Evolutionary conservation across 208 protist species (phyloP).

Genomic region (Naegleria fowleri): DNA sequence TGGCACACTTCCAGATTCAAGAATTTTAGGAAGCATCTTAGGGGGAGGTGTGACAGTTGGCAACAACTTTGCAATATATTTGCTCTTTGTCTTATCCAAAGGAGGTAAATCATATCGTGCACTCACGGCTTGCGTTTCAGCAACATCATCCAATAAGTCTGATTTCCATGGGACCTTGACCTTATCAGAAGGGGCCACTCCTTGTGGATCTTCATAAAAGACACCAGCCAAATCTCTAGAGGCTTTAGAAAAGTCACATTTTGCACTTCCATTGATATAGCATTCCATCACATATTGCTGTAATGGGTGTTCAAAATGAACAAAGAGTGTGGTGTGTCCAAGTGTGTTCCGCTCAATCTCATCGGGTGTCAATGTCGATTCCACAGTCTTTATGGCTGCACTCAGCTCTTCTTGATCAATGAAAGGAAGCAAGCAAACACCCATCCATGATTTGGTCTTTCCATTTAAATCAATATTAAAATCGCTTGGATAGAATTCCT

Average conservation of each 20-base stretch:
- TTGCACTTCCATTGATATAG: background rate
- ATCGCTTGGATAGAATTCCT: constrained; percentile 2
- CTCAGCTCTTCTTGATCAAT: background rate
- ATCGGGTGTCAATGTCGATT: background rate
- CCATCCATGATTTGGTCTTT: background rate
- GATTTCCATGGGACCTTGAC: background rate
- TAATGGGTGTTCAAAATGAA: background rate
- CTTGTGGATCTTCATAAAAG: background rate
- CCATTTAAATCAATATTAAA: constrained; percentile 9
- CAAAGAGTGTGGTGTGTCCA: background rate
- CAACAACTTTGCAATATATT: background rate
- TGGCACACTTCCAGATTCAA: background rate
- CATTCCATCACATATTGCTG: background rate
- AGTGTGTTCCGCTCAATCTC: constrained; percentile 1
- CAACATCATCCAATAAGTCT: background rate
- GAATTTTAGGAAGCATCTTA: background rate
- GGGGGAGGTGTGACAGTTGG: background rate
- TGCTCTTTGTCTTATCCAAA: background rate
- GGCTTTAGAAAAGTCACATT: background rate
- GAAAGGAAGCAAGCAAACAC: constrained; percentile 9
- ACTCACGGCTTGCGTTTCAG: background rate
- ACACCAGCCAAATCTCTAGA: background rate
- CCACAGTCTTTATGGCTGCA: background rate
- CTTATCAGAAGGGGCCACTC: background rate
- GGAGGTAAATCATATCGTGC: background rate